phyloP scores from a whole-genome alignment of 2,329 filamentous ascomycete species.

The Epichloe aotearoae region DNA sequence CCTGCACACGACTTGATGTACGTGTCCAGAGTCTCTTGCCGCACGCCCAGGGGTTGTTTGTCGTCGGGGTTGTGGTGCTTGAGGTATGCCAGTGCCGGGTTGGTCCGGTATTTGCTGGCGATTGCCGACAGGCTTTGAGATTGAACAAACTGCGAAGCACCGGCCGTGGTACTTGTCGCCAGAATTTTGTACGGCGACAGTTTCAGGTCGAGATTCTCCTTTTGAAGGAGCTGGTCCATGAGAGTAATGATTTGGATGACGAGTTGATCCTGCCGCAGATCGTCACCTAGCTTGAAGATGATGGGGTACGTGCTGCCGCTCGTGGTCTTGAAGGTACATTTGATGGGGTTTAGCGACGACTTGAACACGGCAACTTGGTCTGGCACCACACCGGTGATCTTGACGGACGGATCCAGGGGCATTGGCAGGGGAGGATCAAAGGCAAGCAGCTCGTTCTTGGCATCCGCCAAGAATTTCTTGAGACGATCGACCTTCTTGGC shows the following conservation, averaged over 20 bases:
- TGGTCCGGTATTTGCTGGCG: slow-evolving; percentile 64
- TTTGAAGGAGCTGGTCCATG: slow-evolving; percentile 90
- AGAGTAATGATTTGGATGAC: slow-evolving; percentile 95
- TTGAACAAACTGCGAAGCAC: slow-evolving; percentile 86
- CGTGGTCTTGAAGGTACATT: slow-evolving; percentile 76
- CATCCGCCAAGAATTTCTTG: slow-evolving; percentile 73
- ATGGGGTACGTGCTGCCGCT: slow-evolving; percentile 72
- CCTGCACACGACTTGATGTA: slow-evolving; percentile 94
- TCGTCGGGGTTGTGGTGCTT: slow-evolving; percentile 82
- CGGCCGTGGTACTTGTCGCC: slow-evolving; percentile 78
- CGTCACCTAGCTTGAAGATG: slow-evolving; percentile 95
- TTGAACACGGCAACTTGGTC: slow-evolving; percentile 91
- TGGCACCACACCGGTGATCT: slow-evolving; percentile 65
- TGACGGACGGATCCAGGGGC: slow-evolving; percentile 73
- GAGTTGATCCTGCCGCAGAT: slow-evolving; percentile 89
- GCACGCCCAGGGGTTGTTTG: slow-evolving; percentile 66
- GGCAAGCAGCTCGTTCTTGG: slow-evolving; percentile 72
- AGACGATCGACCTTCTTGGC: slow-evolving; percentile 70
- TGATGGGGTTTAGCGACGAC: slow-evolving; percentile 81
- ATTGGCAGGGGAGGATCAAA: slow-evolving; percentile 82
- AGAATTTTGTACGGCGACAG: slow-evolving; percentile 93
- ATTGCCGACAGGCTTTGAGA: slow-evolving; percentile 76
- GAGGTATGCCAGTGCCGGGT: slow-evolving; percentile 68
- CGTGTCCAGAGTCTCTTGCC: slow-evolving; percentile 85
- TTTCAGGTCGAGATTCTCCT: slow-evolving; percentile 92